Base-by-base conservation (phyloP, 139 green algal species). In the Chlamydomonas schloesseri region DNA sequence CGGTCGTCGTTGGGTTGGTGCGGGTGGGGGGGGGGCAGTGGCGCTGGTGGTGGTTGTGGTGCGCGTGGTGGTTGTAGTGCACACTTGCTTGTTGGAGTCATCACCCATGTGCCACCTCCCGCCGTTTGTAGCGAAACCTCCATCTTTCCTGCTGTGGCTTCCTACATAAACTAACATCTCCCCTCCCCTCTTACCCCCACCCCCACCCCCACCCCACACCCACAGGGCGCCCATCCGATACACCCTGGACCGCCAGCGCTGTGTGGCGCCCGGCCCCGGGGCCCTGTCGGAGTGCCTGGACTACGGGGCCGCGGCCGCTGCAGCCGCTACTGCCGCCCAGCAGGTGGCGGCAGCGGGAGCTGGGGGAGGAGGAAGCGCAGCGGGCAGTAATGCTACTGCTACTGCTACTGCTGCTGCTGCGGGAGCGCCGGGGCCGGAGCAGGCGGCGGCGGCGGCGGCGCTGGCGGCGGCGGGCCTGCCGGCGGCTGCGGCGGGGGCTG, bases 211-310 rank as follows among this genome's bases (percentile, higher is more conserved):
- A n/a, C n/a, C n/a, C n/a, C n/a, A n/a, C n/a, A n/a, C n/a, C n/a
- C n/a, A n/a, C 73, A 90, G 87, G 81, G 71, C 34, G 14, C 81
- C 87, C 53, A 90, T 86, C 73, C 87, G 87, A 73, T 90, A 71
- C 81, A 86, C 81, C 0, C 46, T 90, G 42, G 81, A 90, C 67
- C 62, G 81, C 53, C 87, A 88, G 73, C 80, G 81, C 33, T 90
- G 87, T 57, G 15, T 85, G 24, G 17, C 81, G 31, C 65, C 87
- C 73, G 47, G 60, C 0, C 84, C 84, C 28, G 84, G 73, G 1
- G 73, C 72, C 5, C 65, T 90, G 80, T 84, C 65, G 13, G 79
- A 90, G 73, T 90, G 79, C 73, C 29, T 79, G 31, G 65, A 88
- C 42, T 87, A 84, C 50, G n/a, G 24, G 10, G 34, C 28, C 4